Evolutionary conservation across 192 early-diverging fungal genomes (phyloP).

Genomic region (Helicostylum pulchrum): DNA sequence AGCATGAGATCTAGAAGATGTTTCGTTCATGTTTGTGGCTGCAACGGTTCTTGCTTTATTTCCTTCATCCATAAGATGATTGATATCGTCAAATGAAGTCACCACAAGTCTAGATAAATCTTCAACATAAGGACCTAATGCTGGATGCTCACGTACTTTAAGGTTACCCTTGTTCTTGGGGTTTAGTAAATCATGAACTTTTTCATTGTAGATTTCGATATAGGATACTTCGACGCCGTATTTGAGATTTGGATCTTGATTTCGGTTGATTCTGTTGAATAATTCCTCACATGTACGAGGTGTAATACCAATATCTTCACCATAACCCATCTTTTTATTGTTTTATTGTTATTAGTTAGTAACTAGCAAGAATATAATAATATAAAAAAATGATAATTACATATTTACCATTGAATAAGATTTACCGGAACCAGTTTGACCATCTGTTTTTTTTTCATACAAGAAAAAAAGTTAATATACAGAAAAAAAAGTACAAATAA

Average conservation of each 20-base stretch:
- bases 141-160: slow-evolving; percentile 79
- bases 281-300: slow-evolving; percentile 80
- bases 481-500: slow-evolving; percentile 5
- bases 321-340: slow-evolving; percentile 56
- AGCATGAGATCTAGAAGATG: slow-evolving; percentile 84
- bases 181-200: slow-evolving; percentile 77
- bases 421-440: slow-evolving; percentile 81
- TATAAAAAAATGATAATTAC: not conserved
- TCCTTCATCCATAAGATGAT: slow-evolving; percentile 74
- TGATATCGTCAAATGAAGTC: slow-evolving; percentile 63
- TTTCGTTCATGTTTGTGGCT: slow-evolving; percentile 93
- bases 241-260: slow-evolving; percentile 40
- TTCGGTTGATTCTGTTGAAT: slow-evolving; percentile 61
- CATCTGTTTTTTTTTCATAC: slow-evolving; percentile 41
- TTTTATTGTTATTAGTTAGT: not conserved
- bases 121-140: slow-evolving; percentile 85
- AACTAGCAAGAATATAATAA: not conserved
- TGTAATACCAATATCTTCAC: slow-evolving; percentile 80
- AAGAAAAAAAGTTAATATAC: not conserved
- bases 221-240: slow-evolving; percentile 81
- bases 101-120: slow-evolving; percentile 86
- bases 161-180: slow-evolving; percentile 72
- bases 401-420: slow-evolving; percentile 58
- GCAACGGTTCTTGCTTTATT: slow-evolving; percentile 88
- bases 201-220: slow-evolving; percentile 90